Conservation (phyloP, 2,329 filamentous ascomycete species). For the Epichloe aotearoae region DNA sequence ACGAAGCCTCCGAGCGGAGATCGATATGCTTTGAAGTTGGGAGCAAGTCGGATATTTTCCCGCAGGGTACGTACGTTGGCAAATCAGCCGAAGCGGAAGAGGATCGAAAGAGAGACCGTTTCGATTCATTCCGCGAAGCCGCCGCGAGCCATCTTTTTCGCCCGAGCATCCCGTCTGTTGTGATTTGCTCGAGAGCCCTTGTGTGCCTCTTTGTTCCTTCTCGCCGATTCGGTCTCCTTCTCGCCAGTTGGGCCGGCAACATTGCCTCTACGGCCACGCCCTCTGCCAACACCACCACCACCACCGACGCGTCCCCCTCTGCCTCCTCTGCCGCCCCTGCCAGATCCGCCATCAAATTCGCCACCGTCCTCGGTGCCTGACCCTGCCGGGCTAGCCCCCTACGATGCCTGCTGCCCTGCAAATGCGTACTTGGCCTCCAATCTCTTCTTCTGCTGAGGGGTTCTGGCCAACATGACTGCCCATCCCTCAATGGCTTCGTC, state of each 20-base stretch:
- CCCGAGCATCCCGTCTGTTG: constrained; percentile 60
- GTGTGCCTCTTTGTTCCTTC: constrained; percentile 67
- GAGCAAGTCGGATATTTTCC: constrained; percentile 2
- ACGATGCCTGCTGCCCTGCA: constrained; percentile 53
- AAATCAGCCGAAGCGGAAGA: constrained; percentile 10
- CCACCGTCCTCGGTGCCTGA: constrained; percentile 46
- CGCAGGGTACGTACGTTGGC: background rate
- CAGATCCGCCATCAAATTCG: constrained; percentile 31
- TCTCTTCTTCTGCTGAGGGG: constrained; percentile 52
- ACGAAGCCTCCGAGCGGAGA: background rate
- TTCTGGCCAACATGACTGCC: constrained; percentile 71
- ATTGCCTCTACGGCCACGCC: constrained; percentile 38
- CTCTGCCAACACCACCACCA: constrained; percentile 6
- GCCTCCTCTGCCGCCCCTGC: constrained; percentile 19
- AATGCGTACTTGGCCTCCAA: constrained; percentile 62
- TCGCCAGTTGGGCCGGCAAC: constrained; percentile 54
- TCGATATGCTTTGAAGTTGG: constrained; percentile 8
- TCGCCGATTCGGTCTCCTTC: constrained; percentile 56
- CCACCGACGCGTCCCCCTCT: constrained; percentile 10
- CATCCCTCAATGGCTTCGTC: constrained; percentile 93
- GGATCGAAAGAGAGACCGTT: constrained; percentile 3
- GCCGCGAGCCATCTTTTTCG: constrained; percentile 50
- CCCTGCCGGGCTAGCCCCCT: constrained; percentile 38
- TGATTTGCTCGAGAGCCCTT: constrained; percentile 79
- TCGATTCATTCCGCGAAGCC: constrained; percentile 22